Conservation (phyloP, 2,329 filamentous ascomycete genomes). For the Calonectria fujianensis region DNA sequence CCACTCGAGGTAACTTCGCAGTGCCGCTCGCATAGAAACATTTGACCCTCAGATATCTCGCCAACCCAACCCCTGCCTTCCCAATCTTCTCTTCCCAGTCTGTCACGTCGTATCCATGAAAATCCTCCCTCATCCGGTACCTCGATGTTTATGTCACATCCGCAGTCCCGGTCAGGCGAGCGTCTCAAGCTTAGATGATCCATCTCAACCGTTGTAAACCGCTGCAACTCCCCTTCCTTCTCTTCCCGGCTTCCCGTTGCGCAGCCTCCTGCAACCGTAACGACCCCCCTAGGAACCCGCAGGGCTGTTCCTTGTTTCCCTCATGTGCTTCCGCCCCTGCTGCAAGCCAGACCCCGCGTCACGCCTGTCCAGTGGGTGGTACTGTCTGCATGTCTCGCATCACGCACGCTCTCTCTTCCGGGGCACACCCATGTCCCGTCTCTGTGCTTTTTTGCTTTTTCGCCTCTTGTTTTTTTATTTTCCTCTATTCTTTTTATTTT, state of each 20-base stretch:
- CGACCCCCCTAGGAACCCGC: not conserved
- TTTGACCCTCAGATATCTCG: conserved; percentile 16
- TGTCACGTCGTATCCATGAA: conserved; percentile 31
- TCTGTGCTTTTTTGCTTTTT: not conserved
- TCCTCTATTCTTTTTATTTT: not conserved
- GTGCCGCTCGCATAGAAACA: conserved; percentile 3
- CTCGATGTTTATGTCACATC: conserved; percentile 39
- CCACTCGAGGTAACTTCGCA: not conserved
- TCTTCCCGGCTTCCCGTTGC: conserved; percentile 7
- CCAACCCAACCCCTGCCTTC: not conserved
- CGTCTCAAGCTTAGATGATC: conserved; percentile 29
- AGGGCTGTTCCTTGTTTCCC: conserved; percentile 30
- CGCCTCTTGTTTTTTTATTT: not conserved
- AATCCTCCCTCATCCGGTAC: conserved; percentile 17
- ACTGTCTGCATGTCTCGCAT: conserved; percentile 52
- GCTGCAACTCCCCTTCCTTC: conserved; percentile 3
- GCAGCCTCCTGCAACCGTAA: conserved; percentile 4
- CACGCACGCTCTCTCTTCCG: conserved; percentile 43
- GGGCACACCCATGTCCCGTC: conserved; percentile 48
- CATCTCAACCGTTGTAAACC: conserved; percentile 16
- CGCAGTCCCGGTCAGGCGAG: conserved; percentile 33
- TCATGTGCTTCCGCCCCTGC: conserved; percentile 18
- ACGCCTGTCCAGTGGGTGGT: conserved; percentile 31
- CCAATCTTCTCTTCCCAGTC: conserved; percentile 16
- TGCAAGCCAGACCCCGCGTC: conserved; percentile 22